Evolutionary conservation across 1,139 yeast genomes (phyloP).

Genomic region (Debaryomycetaceae sp.): DNA sequence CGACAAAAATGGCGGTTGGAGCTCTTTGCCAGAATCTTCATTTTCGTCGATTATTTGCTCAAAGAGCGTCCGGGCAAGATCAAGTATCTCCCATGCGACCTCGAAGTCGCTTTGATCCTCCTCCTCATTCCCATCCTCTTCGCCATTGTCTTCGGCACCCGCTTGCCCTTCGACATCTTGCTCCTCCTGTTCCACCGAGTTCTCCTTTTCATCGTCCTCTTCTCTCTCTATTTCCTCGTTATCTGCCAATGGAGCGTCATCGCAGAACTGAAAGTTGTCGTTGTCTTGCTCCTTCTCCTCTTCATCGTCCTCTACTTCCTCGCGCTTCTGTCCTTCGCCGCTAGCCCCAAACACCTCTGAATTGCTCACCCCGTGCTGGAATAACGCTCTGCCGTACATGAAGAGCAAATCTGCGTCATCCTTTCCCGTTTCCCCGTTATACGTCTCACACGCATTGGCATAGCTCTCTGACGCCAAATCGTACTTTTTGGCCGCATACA

Average conservation of each 20-base stretch:
- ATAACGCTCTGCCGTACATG: constrained; percentile 77
- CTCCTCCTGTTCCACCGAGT: constrained; percentile 25
- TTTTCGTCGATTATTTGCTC: constrained; percentile 39
- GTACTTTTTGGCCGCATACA: constrained; percentile 60
- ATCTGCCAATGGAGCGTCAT: constrained; percentile 47
- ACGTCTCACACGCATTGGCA: constrained; percentile 69
- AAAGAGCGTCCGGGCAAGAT: constrained; percentile 65
- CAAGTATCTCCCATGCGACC: constrained; percentile 84
- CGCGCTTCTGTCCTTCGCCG: constrained; percentile 19
- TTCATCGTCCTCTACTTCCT: constrained; percentile 16
- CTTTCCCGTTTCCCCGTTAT: constrained; percentile 46
- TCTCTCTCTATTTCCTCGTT: constrained; percentile 38
- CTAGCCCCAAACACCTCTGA: constrained; percentile 78
- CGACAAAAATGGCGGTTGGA: constrained; percentile 30
- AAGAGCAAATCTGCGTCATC: constrained; percentile 70
- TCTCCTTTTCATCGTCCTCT: constrained; percentile 19
- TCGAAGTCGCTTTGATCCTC: constrained; percentile 73
- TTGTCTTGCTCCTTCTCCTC: constrained; percentile 21
- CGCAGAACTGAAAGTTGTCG: constrained; percentile 54
- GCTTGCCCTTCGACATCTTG: constrained; percentile 30
- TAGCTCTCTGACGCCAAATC: constrained; percentile 69
- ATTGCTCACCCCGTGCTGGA: constrained; percentile 69
- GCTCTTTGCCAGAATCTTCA: constrained; percentile 10
- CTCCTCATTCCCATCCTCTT: constrained; percentile 23
- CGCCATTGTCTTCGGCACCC: constrained; percentile 25